phyloP scores from a whole-genome alignment of 805 yeast species.

The Pachysolen tannophilus region DNA sequence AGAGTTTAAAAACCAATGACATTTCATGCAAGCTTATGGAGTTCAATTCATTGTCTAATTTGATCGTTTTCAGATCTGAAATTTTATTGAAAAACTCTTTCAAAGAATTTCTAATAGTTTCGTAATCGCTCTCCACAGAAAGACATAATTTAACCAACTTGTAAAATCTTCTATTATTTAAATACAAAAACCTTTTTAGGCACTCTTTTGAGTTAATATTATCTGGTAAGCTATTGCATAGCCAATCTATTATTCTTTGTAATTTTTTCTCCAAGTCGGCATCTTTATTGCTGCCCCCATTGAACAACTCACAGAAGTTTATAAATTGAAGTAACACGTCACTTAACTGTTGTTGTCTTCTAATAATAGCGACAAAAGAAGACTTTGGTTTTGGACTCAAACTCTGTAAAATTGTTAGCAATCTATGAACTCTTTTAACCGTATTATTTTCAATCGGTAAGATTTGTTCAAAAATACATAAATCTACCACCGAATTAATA shows the following conservation, averaged over 20 bases:
- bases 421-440: constrained; percentile 40
- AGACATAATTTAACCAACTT: constrained; percentile 48
- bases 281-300: constrained; percentile 20
- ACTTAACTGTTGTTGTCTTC: constrained; percentile 58
- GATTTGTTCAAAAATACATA: constrained; percentile 47
- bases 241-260: constrained; percentile 54
- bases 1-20: constrained; percentile 42
- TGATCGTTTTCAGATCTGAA: constrained; percentile 41
- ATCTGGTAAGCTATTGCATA: constrained; percentile 49
- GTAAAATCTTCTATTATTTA: constrained; percentile 53
- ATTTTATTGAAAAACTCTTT: constrained; percentile 54
- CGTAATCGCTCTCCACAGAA: constrained; percentile 50
- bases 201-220: constrained; percentile 38
- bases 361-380: constrained; percentile 61
- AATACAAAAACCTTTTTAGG: constrained; percentile 40
- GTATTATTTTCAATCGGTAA: constrained; percentile 46
- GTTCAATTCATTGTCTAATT: constrained; percentile 14
- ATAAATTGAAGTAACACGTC: constrained; percentile 42
- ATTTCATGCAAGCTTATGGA: constrained; percentile 25
- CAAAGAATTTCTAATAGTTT: constrained; percentile 50
- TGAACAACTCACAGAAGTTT: constrained; percentile 37
- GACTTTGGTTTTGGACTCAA: constrained; percentile 51
- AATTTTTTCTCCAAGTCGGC: constrained; percentile 24
- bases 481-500: constrained; percentile 61
- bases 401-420: constrained; percentile 37